phyloP scores from a whole-genome alignment of 2,329 filamentous ascomycete species.

The Kalmusia sp. region DNA sequence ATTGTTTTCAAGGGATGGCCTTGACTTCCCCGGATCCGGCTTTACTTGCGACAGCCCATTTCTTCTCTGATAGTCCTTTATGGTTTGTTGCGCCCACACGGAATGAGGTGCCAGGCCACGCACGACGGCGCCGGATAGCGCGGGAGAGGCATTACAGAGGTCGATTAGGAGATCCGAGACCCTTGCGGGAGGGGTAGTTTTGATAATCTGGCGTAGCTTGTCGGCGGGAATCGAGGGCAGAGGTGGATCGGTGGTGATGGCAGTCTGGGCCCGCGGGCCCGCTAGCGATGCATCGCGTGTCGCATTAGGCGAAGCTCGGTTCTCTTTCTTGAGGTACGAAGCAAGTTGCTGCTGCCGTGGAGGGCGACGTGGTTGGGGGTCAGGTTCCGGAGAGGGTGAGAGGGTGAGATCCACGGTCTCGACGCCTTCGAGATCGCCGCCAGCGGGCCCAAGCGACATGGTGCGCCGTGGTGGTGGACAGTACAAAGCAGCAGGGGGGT shows the following conservation, averaged over 20 bases:
- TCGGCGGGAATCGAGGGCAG: constrained; percentile 24
- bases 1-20: neutral
- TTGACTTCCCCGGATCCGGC: neutral
- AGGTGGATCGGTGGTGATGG: neutral
- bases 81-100: constrained; percentile 28
- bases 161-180: constrained; percentile 32
- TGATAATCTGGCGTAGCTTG: constrained; percentile 37
- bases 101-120: constrained; percentile 42
- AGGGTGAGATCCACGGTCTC: constrained; percentile 35
- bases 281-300: neutral
- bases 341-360: constrained; percentile 18
- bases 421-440: constrained; percentile 1
- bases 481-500: neutral
- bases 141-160: constrained; percentile 40
- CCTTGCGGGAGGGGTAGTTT: constrained; percentile 24
- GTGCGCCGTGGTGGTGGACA: neutral
- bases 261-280: neutral
- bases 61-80: constrained; percentile 9
- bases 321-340: constrained; percentile 17
- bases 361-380: constrained; percentile 11
- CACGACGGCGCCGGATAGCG: constrained; percentile 39
- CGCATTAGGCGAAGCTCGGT: constrained; percentile 8
- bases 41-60: neutral
- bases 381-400: constrained; percentile 27
- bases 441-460: neutral